These are phyloP conservation scores for Podosphaera xanthii DNA, from an alignment of 2,329 filamentous ascomycete genomes.

Conservation along the genomic window DNA sequence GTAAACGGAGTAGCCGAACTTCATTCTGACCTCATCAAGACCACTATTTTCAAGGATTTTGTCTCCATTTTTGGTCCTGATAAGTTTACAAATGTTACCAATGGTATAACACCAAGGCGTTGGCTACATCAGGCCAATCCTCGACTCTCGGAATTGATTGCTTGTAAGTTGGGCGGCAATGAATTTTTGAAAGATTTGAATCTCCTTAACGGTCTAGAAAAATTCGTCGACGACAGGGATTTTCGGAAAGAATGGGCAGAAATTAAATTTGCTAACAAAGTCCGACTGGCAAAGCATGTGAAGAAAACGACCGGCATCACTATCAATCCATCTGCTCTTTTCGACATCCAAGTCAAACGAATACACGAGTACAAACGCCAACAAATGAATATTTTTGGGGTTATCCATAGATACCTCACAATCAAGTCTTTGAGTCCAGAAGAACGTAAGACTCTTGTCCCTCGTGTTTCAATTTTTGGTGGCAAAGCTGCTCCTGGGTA, in stretches of 20 bases:
- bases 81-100: conserved; percentile 97
- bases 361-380: conserved; percentile 99
- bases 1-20: conserved; percentile 96
- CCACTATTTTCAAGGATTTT: conserved; percentile 99
- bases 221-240: conserved; percentile 59
- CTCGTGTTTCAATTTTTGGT: conserved; percentile 87
- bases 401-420: conserved; percentile 78
- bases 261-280: conserved; percentile 93
- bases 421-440: conserved; percentile 71
- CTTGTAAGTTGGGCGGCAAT: conserved; percentile 63
- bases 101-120: conserved; percentile 83
- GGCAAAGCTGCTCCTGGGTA: conserved; percentile 95
- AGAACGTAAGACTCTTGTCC: conserved; percentile 65
- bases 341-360: conserved; percentile 95
- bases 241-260: conserved; percentile 91
- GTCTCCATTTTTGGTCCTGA: conserved; percentile 84
- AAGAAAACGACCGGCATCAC: conserved; percentile 55
- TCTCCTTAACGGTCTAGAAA: conserved; percentile 62
- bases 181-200: conserved; percentile 83
- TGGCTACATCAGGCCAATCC: conserved; percentile 98
- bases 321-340: conserved; percentile 72
- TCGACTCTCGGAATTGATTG: conserved; percentile 72
- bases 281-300: conserved; percentile 77
- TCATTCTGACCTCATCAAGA: conserved; percentile 93
- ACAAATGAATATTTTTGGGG: conserved; percentile 95